These are phyloP conservation scores for Fusarium abutilonis DNA, from an alignment of 2,329 filamentous ascomycete genomes.

Conservation along the genomic window DNA sequence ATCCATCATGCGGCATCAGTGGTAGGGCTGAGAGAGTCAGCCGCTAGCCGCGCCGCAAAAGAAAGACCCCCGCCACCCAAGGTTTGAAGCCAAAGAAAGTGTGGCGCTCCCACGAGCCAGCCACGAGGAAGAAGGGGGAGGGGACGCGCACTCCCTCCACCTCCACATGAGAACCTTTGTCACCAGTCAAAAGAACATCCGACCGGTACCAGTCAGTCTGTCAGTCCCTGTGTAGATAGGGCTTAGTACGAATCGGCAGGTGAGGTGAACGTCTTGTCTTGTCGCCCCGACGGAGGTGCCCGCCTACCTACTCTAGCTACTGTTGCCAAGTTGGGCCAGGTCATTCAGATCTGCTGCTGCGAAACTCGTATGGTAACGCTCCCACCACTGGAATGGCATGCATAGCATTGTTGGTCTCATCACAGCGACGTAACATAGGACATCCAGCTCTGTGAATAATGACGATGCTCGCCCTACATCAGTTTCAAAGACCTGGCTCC, in stretches of 20 bases:
- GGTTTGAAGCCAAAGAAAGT: background rate
- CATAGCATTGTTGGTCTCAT: background rate
- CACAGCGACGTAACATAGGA: conserved; percentile 2
- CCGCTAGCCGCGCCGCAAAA: conserved; percentile 7
- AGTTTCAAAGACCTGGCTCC: conserved; percentile 3
- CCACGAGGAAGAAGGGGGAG: conserved; percentile 8
- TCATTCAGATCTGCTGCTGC: background rate
- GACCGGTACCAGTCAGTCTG: background rate
- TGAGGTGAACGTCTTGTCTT: background rate
- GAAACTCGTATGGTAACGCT: too few species aligned
- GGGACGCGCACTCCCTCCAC: conserved; percentile 9
- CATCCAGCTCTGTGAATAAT: too few species aligned
- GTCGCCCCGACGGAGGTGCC: background rate
- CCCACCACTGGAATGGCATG: background rate
- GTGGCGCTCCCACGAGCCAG: conserved; percentile 9
- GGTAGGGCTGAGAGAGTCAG: conserved; percentile 27
- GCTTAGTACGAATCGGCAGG: conserved; percentile 25
- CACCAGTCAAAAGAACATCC: background rate
- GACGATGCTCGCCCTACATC: too few species aligned
- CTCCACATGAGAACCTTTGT: conserved; percentile 7
- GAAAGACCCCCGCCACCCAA: background rate
- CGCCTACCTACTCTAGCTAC: background rate
- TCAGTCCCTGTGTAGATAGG: conserved; percentile 8
- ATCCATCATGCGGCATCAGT: background rate
- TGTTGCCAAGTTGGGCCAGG: too few species aligned